A percentile compares a stretch with the other conserved stretches of the same genome.
Conservation (phyloP, 192 early-diverging fungal species). For the Chytriomyces sp. region DNA sequence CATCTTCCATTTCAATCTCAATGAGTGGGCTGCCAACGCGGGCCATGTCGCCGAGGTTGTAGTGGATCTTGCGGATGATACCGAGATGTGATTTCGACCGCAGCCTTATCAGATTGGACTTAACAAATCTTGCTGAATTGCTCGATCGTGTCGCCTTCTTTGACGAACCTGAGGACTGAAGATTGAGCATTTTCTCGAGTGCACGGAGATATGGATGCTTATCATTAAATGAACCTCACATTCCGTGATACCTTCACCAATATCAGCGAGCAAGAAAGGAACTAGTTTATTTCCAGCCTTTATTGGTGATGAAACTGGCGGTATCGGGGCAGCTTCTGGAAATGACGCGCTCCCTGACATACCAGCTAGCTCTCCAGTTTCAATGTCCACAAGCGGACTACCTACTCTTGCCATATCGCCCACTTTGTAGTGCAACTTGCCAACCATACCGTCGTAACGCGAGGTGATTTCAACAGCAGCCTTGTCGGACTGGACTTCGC, state of each 20-base stretch:
- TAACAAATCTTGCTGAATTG: slow-evolving; percentile 96
- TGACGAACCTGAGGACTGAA: slow-evolving; percentile 80
- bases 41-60: slow-evolving; percentile 85
- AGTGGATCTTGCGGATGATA: slow-evolving; percentile 79
- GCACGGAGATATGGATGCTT: no score
- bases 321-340: neutral
- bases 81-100: slow-evolving; percentile 95
- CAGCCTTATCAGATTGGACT: slow-evolving; percentile 96
- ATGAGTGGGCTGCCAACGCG: slow-evolving; percentile 88
- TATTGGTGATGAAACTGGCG: neutral
- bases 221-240: slow-evolving; percentile 96
- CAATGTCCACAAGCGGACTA: slow-evolving; percentile 84
- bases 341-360: neutral
- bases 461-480: slow-evolving; percentile 99
- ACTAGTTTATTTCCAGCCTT: slow-evolving; percentile 21
- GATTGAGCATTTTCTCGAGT: no score
- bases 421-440: slow-evolving; percentile 76
- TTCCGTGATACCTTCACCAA: slow-evolving; percentile 97
- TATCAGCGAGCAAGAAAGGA: slow-evolving; percentile 88
- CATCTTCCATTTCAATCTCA: slow-evolving; percentile 69
- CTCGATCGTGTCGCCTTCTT: slow-evolving; percentile 80
- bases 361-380: slow-evolving; percentile 38
- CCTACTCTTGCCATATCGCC: slow-evolving; percentile 94
- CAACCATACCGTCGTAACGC: slow-evolving; percentile 84
- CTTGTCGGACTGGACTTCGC: slow-evolving; percentile 98